These are phyloP conservation scores for Podospora pseudoanserina DNA, from an alignment of 495 filamentous ascomycete species.

Conservation along the genomic window DNA sequence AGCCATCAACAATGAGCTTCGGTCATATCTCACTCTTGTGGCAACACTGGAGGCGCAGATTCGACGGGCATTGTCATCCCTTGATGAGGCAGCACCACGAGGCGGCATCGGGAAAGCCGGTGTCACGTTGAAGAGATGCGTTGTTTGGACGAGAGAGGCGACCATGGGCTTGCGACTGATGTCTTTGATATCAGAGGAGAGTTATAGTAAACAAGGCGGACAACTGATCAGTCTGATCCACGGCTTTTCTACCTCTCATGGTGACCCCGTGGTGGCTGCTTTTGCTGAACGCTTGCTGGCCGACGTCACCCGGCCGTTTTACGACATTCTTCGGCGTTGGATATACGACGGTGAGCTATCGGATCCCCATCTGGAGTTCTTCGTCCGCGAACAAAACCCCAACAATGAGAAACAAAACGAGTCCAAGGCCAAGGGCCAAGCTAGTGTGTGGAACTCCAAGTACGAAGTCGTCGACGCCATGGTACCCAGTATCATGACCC, in stretches of 20 bases:
- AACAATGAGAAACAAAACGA: constrained; percentile 44
- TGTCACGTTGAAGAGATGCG: constrained; percentile 93
- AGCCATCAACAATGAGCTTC: constrained; percentile 77
- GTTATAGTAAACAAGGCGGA: constrained; percentile 79
- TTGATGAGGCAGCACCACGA: constrained; percentile 61
- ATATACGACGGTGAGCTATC: constrained; percentile 97
- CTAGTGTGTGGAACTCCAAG: constrained; percentile 97
- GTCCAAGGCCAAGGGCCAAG: constrained; percentile 62
- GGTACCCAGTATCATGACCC: constrained; percentile 87
- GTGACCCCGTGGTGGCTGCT: constrained; percentile 87
- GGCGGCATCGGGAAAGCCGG: constrained; percentile 75
- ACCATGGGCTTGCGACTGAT: constrained; percentile 95
- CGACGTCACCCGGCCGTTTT: constrained; percentile 95
- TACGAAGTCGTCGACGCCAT: constrained; percentile 82
- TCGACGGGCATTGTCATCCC: constrained; percentile 65
- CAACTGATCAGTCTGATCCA: constrained; percentile 94
- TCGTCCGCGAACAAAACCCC: constrained; percentile 71
- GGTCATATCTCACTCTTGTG: constrained; percentile 88
- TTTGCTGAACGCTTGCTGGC: constrained; percentile 90
- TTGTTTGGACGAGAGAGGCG: constrained; percentile 95
- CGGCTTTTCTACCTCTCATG: constrained; percentile 86
- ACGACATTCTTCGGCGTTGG: constrained; percentile 93
- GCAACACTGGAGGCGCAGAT: constrained; percentile 95
- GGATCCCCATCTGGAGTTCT: constrained; percentile 95
- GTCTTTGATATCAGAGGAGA: constrained; percentile 89